Evolutionary conservation across 2,329 filamentous ascomycete species (phyloP).

Genomic region (Diaporthe sp.): DNA sequence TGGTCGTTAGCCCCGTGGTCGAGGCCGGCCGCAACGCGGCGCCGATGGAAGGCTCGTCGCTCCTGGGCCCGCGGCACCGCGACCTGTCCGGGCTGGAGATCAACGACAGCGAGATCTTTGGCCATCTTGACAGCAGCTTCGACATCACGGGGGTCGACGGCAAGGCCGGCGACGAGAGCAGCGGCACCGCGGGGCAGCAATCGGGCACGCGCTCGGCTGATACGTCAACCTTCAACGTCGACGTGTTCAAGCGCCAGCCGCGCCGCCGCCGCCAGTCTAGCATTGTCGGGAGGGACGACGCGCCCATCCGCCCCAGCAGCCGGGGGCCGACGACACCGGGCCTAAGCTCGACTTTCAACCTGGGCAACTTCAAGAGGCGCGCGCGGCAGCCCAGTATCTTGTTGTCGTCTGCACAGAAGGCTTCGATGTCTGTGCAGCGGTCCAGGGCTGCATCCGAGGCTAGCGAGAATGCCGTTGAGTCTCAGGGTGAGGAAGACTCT

Average conservation of each 20-base stretch:
- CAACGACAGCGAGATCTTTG: slow-evolving; percentile 63
- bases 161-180: slow-evolving; percentile 1
- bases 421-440: slow-evolving; percentile 45
- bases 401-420: slow-evolving; percentile 62
- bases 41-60: slow-evolving; percentile 46
- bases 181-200: slow-evolving; percentile 7
- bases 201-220: slow-evolving; percentile 54
- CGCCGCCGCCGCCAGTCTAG: slow-evolving; percentile 62
- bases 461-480: slow-evolving; percentile 35
- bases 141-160: slow-evolving; percentile 50
- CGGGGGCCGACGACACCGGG: slow-evolving; percentile 62
- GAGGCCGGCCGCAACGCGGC: slow-evolving; percentile 55
- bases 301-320: slow-evolving; percentile 67
- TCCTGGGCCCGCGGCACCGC: slow-evolving; percentile 42
- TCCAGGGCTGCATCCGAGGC: slow-evolving; percentile 45
- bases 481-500: slow-evolving; percentile 48
- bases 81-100: slow-evolving; percentile 64
- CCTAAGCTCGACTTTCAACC: slow-evolving; percentile 66
- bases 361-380: slow-evolving; percentile 70
- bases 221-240: slow-evolving; percentile 62
- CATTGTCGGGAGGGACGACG: slow-evolving; percentile 65
- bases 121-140: slow-evolving; percentile 54
- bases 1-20: slow-evolving; percentile 47
- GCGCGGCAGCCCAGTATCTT: slow-evolving; percentile 74
- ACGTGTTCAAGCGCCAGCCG: slow-evolving; percentile 61